Conservation (phyloP, 139 green algal genomes). For the Coccomyxa sp. region DNA sequence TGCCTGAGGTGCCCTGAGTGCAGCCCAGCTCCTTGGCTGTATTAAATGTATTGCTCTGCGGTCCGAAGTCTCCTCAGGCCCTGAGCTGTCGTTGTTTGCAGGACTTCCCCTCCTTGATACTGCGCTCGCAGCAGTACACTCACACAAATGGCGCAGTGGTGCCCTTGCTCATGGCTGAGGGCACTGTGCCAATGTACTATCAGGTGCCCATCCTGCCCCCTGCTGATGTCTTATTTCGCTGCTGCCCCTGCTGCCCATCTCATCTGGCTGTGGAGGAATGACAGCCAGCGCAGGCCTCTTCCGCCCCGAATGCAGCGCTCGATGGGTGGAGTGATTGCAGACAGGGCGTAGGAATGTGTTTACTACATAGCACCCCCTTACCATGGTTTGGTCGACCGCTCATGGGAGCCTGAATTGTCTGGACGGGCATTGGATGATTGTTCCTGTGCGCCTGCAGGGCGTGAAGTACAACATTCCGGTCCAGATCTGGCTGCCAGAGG, state of each 20-base stretch:
- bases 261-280: background rate
- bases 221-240: background rate
- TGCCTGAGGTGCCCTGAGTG: background rate
- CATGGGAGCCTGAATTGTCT: too few relatives aligned
- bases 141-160: slow-evolving; percentile 54
- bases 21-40: background rate
- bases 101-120: slow-evolving; percentile 58
- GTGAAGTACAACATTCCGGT: slow-evolving; percentile 95
- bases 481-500: slow-evolving; percentile 74
- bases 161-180: slow-evolving; percentile 70
- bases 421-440: background rate
- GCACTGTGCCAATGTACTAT: slow-evolving; percentile 87
- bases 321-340: background rate
- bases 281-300: background rate
- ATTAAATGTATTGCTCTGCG: background rate
- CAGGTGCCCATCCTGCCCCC: slow-evolving; percentile 24
- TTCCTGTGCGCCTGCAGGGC: slow-evolving; percentile 29
- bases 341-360: background rate
- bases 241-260: background rate
- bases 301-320: background rate
- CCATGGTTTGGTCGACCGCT: too few relatives aligned
- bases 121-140: slow-evolving; percentile 47
- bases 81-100: slow-evolving; percentile 20
- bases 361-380: too few relatives aligned
- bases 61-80: background rate